Percentiles rank a stretch among this genome's conserved stretches.
Evolutionary conservation across 225 moss, liverwort and hornwort species (phyloP).

Genomic region (Physcomitrellopsis africana): DNA sequence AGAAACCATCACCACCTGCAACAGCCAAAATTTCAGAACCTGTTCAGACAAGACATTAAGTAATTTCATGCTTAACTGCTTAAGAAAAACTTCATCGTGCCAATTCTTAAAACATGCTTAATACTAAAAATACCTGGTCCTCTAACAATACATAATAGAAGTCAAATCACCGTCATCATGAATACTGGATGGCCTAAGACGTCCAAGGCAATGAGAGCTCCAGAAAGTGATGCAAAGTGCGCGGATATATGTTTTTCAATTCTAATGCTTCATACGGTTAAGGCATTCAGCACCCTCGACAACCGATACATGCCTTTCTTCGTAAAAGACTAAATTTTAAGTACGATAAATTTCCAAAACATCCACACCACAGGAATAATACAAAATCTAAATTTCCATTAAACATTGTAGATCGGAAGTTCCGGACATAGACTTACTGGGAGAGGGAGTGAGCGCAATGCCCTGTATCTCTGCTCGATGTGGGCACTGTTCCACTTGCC

Average conservation of each 20-base stretch:
- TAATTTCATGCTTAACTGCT: background rate
- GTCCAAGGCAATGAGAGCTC: background rate
- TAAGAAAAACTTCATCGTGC: too few relatives aligned
- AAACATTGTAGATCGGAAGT: slow-evolving; percentile 1
- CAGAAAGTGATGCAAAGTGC: too few relatives aligned
- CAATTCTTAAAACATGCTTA: too few relatives aligned
- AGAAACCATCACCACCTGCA: slow-evolving; percentile 63
- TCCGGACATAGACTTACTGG: slow-evolving; percentile 48
- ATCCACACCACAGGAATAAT: background rate
- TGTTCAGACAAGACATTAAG: background rate
- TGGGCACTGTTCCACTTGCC: slow-evolving; percentile 77
- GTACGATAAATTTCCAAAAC: background rate
- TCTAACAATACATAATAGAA: too few relatives aligned
- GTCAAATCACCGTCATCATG: too few relatives aligned
- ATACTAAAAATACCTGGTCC: too few relatives aligned
- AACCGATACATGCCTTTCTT: slow-evolving; percentile 12
- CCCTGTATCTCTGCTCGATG: slow-evolving; percentile 87
- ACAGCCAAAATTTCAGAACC: slow-evolving; percentile 27
- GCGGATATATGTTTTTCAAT: background rate
- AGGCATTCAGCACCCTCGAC: slow-evolving; percentile 18
- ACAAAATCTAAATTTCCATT: slow-evolving; percentile 1
- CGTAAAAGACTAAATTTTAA: background rate
- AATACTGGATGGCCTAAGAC: background rate
- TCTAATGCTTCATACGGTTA: background rate
- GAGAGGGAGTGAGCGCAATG: slow-evolving; percentile 65